A percentile compares a stretch with the other conserved stretches of the same genome.
Conservation (phyloP, 495 filamentous ascomycete species). For the Penicillium egyptiacum region DNA sequence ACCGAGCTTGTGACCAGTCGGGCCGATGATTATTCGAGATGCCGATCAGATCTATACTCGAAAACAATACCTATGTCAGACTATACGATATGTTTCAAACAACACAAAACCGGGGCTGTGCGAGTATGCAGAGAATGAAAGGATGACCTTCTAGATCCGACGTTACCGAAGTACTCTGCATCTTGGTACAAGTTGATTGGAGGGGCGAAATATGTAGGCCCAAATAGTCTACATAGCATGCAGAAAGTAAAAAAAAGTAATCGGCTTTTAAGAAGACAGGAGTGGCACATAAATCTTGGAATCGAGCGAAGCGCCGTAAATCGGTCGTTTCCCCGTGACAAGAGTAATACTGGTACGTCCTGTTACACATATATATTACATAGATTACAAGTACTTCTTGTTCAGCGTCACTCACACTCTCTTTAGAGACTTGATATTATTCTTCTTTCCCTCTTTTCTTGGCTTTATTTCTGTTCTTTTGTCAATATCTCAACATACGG, state of each 20-base stretch:
- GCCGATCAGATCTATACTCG: not conserved
- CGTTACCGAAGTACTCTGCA: not conserved
- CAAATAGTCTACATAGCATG: not conserved
- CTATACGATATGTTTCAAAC: not conserved
- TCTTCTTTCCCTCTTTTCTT: not conserved
- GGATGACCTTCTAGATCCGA: not conserved
- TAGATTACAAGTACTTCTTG: not conserved
- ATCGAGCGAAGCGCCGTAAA: conserved; percentile 20
- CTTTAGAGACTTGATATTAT: conserved; percentile 4
- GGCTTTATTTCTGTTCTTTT: not conserved
- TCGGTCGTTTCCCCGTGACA: conserved; percentile 11
- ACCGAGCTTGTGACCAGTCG: conserved; percentile 6
- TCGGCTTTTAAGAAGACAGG: conserved; percentile 1
- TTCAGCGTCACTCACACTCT: not conserved
- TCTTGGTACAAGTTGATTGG: not conserved
- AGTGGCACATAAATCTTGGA: not conserved
- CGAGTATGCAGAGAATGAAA: conserved; percentile 1
- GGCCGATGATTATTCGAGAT: conserved; percentile 11
- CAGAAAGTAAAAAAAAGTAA: not conserved
- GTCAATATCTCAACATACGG: not conserved
- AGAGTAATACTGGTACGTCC: conserved; percentile 8
- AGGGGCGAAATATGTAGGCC: not conserved
- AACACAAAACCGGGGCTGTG: not conserved
- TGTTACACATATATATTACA: conserved; percentile 3
- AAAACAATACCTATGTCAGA: not conserved